Base-by-base conservation (phyloP, 2,329 filamentous ascomycete species). In the Ampelomyces quisqualis region DNA sequence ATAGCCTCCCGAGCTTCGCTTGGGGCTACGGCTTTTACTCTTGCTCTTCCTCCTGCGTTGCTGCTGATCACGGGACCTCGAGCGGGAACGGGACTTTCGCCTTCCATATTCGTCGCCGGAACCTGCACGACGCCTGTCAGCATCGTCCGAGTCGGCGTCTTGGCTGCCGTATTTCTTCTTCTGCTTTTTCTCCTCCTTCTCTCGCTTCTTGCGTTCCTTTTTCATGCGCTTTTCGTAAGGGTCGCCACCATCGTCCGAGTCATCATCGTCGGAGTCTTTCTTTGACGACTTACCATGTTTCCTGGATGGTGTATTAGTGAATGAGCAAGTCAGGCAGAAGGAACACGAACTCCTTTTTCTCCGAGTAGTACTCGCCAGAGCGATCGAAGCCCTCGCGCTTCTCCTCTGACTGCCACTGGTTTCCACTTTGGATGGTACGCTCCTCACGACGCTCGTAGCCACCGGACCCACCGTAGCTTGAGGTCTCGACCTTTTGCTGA, bases 371-470 rank as follows among this genome's bases (percentile, higher is more conserved):
- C 22, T 71, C 66, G 24, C 68, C 72, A 14, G 61, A 58, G 31
- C 45, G 51, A 34, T 62, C 58, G 30, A 62, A 64, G 13, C 65
- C 68, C 45, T 70, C 68, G 15, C 60, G 60, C 23, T 49, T 55
- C 34, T 68, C 61, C 31, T 69, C 64, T 5, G 62, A 58, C 34
- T 62, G 62, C 55, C 64, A 75, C 15, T 66, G 57, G 22, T 66
- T 64, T n/a, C 67, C 68, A 6, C 68, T 67, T 49, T 75, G 71
- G 33, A 78, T 75, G 14, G 68, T 73, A 20, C 73, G 72, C 65
- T 84, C 79, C 23, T 77, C 79, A 26, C 73, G 77, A 50, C 80
- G 72, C 55, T 84, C 77, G 47, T 80, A 83, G 5, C 79, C 77
- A 29, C 79, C 77, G 3, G 75, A 76, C 4, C 58, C 54, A 28